These are phyloP conservation scores for Tilletiaria anomala DNA, from an alignment of 1,284 basidiomycete species.

Conservation along the genomic window DNA sequence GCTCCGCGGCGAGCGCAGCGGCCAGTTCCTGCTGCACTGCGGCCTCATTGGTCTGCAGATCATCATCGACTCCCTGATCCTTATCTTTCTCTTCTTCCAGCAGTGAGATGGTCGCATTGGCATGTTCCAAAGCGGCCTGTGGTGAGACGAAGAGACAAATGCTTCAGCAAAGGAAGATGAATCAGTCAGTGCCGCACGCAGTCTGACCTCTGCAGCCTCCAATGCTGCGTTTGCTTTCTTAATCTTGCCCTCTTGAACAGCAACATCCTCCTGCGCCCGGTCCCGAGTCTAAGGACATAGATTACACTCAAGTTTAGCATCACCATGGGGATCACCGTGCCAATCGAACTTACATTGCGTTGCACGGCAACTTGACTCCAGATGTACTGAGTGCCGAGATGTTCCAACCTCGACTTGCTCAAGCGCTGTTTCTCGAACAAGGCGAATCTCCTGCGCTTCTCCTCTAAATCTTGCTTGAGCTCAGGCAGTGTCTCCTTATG, in stretches of 20 bases:
- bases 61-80: constrained; percentile 1
- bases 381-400: constrained; percentile 64
- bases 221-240: neutral
- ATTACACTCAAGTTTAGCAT: too few relatives aligned
- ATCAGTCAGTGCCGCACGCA: too few relatives aligned
- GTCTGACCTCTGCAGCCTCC: too few relatives aligned
- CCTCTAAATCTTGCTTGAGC: constrained; percentile 50
- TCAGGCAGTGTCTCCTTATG: constrained; percentile 58
- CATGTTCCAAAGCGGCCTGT: constrained; percentile 12
- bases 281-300: too few relatives aligned
- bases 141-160: too few relatives aligned
- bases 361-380: constrained; percentile 76
- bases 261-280: neutral
- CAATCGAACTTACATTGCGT: constrained; percentile 44
- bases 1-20: too few relatives aligned
- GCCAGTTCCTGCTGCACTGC: too few relatives aligned
- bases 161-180: too few relatives aligned
- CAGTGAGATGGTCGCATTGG: constrained; percentile 10
- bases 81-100: constrained; percentile 10
- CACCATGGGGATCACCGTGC: too few relatives aligned
- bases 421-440: constrained; percentile 60
- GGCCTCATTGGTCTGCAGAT: too few relatives aligned
- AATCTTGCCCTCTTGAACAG: neutral
- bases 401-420: constrained; percentile 54
- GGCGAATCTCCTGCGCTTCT: constrained; percentile 52